Conservation (phyloP, 768 basidiomycete species). For the Butyriboletus loyo region DNA sequence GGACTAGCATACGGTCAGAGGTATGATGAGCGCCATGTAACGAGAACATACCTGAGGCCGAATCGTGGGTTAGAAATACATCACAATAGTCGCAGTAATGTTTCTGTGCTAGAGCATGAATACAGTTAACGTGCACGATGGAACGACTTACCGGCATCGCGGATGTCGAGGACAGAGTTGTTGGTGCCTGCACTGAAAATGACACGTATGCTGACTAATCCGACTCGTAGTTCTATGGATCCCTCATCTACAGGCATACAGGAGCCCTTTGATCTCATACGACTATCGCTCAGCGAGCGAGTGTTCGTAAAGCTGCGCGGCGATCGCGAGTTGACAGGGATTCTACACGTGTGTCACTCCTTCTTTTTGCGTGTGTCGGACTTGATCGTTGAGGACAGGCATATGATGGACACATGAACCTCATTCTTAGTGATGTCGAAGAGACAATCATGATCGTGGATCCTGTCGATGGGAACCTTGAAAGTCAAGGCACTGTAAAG, state of each 20-base stretch:
- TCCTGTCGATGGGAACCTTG: conserved; percentile 59
- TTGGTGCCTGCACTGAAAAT: conserved; percentile 23
- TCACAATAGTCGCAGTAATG: conserved; percentile 94
- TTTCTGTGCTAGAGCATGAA: conserved; percentile 51
- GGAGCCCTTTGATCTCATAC: conserved; percentile 96
- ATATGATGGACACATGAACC: conserved; percentile 99
- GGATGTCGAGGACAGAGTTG: conserved; percentile 22
- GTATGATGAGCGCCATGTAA: not conserved
- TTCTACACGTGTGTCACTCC: conserved; percentile 78
- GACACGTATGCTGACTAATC: conserved; percentile 25
- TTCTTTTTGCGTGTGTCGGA: not conserved
- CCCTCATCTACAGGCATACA: conserved; percentile 72
- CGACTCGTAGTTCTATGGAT: conserved; percentile 51
- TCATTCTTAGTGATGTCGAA: conserved; percentile 96
- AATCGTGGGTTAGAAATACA: conserved; percentile 93
- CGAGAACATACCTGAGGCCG: conserved; percentile 68
- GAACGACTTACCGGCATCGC: conserved; percentile 61
- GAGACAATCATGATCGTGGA: conserved; percentile 98
- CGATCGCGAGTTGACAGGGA: conserved; percentile 86
- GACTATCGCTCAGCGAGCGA: conserved; percentile 93
- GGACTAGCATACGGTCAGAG: conserved; percentile 50
- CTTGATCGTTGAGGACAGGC: conserved; percentile 53
- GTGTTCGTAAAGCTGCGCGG: conserved; percentile 97
- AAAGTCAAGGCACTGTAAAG: conserved; percentile 61
- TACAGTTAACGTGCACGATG: not conserved